Evolutionary conservation across 768 basidiomycete genomes (phyloP), one percentile per base, ranked within the genome.

Genomic region (Vararia minispora): DNA sequence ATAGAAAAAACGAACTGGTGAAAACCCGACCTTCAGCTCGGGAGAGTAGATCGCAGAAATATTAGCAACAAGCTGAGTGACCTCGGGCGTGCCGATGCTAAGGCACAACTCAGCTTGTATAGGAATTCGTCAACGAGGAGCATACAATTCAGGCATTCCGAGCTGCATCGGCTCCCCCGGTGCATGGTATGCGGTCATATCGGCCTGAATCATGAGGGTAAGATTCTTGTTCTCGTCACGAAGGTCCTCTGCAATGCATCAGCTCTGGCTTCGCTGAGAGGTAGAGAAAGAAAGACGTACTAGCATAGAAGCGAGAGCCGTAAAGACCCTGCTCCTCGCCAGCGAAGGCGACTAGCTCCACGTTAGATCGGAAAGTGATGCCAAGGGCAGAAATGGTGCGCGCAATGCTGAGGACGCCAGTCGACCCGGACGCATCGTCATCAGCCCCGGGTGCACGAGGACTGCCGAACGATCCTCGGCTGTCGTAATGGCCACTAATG

Each of bases 311-410:
- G 45, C 59, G 71, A 16, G 81, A 86, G 21, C 91, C 91, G 11
- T 74, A 55, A 12, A 91, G 59, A 4, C 91, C 91, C 53, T 95
- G 91, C 50, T 95, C 91, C 54, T 95, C 91, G 5, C 90, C 91
- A 2, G 88, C 82, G 49, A 94, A 94, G 34, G 79, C 75, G 28
- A 74, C 77, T 7, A 95, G 66, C 48, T 87, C 79, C 13, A 94
- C 82, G 48, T 79, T 79, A 53, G 72, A 72, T 33, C 72, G 66
- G 64, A 92, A 91, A 34, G 60, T 68, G 50, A 94, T 54, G 12
- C 72, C 71, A 45, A 72, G 72, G 27, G 72, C 67, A 23, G 63
- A 66, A 46, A 95, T 85, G 3, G 78, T 72, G 28, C 74, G 74
- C 3, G 89, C 88, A 43, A 94, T 85, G 3, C 73, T 74, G 13